Base-by-base conservation (phyloP, 352 stramenopile species). In the Phytophthora colocasiae region DNA sequence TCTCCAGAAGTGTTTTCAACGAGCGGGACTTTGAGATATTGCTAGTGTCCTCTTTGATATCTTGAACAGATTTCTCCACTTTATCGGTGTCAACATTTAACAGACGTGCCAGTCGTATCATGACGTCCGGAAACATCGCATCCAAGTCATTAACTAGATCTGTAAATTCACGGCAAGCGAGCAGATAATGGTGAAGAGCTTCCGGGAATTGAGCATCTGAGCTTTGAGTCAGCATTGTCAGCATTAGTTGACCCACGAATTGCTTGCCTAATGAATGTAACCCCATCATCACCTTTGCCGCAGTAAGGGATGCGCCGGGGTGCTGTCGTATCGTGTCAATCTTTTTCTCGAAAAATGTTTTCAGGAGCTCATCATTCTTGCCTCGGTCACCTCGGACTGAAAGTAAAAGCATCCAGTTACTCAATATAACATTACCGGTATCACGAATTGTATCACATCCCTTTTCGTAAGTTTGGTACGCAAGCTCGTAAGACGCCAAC, bases 391-490 rank as follows among this genome's bases (percentile, higher is more conserved):
- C 29, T 46, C 59, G 62, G 27, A 65, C 43, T 15, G 47, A 48
- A 27, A 81, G 41, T 38, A 79, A n/a, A 41, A 81, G 57, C 48
- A 81, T 76, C 75, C 75, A 83, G 43, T 83, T 83, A 27, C 39
- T 75, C 32, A 81, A 46, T 40, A 83, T 66, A 24, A 66, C 52
- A 45, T 68, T 62, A 1, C 69, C 69, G 22, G 39, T 27, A 32
- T 77, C 56, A 43, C 41, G 54, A 14, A 44, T 29, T 22, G 22
- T 36, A 49, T 46, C 17, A 14, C 46, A 58, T 2, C 40, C 34
- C 2, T 51, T 55, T 65, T 66, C 34, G 58, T 66, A 63, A 12
- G 44, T 58, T 29, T 58, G 51, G 52, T 73, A 71, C 7, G 66
- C 63, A 14, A 60, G 46, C 4, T 72, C 40, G 58, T 81, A 83